phyloP scores from a whole-genome alignment of 1,139 yeast species.

The Suhomyces kunorum region DNA sequence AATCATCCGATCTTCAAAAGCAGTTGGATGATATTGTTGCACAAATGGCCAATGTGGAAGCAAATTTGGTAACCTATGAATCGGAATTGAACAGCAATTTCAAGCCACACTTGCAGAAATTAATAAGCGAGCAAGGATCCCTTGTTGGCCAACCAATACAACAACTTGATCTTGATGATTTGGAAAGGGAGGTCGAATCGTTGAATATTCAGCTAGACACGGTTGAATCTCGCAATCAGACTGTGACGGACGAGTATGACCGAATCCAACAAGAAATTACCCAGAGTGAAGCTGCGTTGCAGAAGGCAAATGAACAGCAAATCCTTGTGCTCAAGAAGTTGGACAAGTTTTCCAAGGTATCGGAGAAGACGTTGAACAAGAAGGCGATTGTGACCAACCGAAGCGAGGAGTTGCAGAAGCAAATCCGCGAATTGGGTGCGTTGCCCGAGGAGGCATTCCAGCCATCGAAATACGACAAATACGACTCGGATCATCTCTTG shows the following conservation, averaged over 20 bases:
- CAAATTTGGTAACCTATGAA: slow-evolving; percentile 50
- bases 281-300: slow-evolving; percentile 42
- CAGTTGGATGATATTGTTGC: slow-evolving; percentile 46
- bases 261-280: slow-evolving; percentile 35
- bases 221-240: slow-evolving; percentile 22
- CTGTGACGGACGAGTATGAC: slow-evolving; percentile 24
- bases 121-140: slow-evolving; percentile 39
- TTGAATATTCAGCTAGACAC: slow-evolving; percentile 27
- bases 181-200: slow-evolving; percentile 29
- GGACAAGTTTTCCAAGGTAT: slow-evolving; percentile 62
- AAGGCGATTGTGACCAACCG: slow-evolving; percentile 62
- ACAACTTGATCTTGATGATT: slow-evolving; percentile 46
- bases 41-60: slow-evolving; percentile 50
- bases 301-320: slow-evolving; percentile 60
- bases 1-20: slow-evolving; percentile 44
- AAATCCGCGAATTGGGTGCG: slow-evolving; percentile 80
- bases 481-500: slow-evolving; percentile 56
- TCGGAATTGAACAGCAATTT: slow-evolving; percentile 60
- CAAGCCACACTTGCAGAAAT: slow-evolving; percentile 34
- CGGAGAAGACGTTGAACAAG: slow-evolving; percentile 66
- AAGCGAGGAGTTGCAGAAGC: slow-evolving; percentile 70
- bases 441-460: slow-evolving; percentile 83
- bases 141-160: slow-evolving; percentile 18
- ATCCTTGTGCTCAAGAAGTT: slow-evolving; percentile 52
- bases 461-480: slow-evolving; percentile 40